phyloP scores from a whole-genome alignment of 345 rosid species.

The Psidium guajava region DNA sequence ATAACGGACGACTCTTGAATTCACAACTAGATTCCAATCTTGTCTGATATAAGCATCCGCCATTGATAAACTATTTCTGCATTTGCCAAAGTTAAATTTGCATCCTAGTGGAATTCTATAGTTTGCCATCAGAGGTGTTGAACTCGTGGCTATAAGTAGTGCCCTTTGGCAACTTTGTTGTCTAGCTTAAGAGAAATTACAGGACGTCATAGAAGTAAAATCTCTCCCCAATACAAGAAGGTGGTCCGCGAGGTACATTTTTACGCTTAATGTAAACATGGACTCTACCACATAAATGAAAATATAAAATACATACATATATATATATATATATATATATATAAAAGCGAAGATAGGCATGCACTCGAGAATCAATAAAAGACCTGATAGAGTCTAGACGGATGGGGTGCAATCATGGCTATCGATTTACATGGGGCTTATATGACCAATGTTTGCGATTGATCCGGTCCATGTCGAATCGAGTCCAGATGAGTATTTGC shows the following conservation, averaged over 20 bases:
- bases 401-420: background rate
- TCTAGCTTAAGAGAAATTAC: no score
- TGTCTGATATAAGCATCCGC: no score
- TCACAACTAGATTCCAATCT: background rate
- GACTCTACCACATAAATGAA: background rate
- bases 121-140: no score
- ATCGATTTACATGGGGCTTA: background rate
- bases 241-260: background rate
- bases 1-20: no score
- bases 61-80: no score
- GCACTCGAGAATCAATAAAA: background rate
- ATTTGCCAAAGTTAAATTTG: no score
- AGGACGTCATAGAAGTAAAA: no score
- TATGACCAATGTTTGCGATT: background rate
- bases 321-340: no score
- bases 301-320: background rate
- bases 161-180: no score
- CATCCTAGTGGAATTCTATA: no score
- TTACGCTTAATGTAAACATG: background rate
- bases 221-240: no score
- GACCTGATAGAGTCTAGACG: background rate
- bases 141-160: no score
- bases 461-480: background rate
- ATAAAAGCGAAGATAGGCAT: background rate
- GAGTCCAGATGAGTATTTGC: background rate